Conservation (phyloP, 169 alveolate genomes). For the Babesia bigemina region DNA sequence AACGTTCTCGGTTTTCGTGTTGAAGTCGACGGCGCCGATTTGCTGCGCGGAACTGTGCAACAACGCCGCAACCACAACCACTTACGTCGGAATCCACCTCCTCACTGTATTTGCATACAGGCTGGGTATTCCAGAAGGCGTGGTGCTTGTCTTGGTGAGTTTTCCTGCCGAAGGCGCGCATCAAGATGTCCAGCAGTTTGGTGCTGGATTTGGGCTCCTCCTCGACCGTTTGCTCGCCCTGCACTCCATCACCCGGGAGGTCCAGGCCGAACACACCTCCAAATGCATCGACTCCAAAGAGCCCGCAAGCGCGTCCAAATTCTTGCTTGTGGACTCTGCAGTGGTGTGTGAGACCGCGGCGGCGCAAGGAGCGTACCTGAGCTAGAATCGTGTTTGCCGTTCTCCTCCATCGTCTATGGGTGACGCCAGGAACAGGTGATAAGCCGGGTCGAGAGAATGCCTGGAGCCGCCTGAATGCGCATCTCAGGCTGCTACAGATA, state of each 20-base stretch:
- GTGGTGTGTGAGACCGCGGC: not conserved
- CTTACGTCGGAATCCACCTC: constrained; percentile 67
- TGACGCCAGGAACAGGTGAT: too few species aligned
- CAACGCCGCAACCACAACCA: not conserved
- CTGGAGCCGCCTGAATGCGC: not conserved
- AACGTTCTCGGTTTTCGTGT: not conserved
- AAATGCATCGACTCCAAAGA: not conserved
- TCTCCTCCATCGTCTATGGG: not conserved
- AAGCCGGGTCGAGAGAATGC: too few species aligned
- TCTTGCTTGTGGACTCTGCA: not conserved
- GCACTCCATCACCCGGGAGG: not conserved
- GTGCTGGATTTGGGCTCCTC: not conserved
- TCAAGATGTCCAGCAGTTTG: not conserved
- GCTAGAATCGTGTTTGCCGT: not conserved
- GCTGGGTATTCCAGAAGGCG: constrained; percentile 95
- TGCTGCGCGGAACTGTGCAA: constrained; percentile 20
- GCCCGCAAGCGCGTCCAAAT: constrained; percentile 1
- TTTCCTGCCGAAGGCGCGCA: not conserved
- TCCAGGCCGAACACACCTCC: not conserved
- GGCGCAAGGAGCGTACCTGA: not conserved
- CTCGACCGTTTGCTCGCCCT: constrained; percentile 6
- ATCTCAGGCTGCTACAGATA: not conserved
- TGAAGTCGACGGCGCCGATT: constrained; percentile 56
- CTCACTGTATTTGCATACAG: constrained; percentile 89
- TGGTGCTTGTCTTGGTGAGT: constrained; percentile 66